Evolutionary conservation across 2,329 filamentous ascomycete genomes (phyloP).

Genomic region (Magnaporthales sp.): DNA sequence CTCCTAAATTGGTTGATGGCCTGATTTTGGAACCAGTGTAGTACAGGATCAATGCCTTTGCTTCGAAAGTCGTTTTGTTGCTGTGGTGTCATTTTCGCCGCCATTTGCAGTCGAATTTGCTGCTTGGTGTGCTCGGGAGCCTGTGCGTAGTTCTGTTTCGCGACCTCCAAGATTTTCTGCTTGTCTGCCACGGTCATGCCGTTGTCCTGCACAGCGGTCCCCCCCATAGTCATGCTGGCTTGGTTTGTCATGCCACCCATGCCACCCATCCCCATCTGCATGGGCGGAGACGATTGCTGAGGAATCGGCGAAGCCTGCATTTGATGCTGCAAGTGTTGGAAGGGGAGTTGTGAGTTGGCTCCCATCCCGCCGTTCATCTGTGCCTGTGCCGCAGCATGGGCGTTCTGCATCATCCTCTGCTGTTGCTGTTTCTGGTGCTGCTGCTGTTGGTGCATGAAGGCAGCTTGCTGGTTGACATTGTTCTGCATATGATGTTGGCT

Average conservation of each 20-base stretch:
- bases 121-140: conserved; percentile 37
- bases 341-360: conserved; percentile 41
- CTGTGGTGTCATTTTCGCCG: conserved; percentile 27
- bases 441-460: conserved; percentile 21
- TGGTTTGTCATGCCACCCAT: conserved; percentile 17
- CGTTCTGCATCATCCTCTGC: conserved; percentile 42
- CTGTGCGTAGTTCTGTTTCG: conserved; percentile 27
- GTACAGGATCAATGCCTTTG: conserved; percentile 38
- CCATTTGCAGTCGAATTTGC: conserved; percentile 29
- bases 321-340: conserved; percentile 49
- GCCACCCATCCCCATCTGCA: conserved; percentile 29
- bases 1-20: conserved; percentile 16
- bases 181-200: conserved; percentile 34
- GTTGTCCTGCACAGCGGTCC: conserved; percentile 17
- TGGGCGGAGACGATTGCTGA: conserved; percentile 27
- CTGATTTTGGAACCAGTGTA: conserved; percentile 40
- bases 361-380: conserved; percentile 41
- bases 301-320: conserved; percentile 47
- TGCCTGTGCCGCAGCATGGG: conserved; percentile 26
- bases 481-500: conserved; percentile 41
- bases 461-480: conserved; percentile 29
- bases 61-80: conserved; percentile 32
- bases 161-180: conserved; percentile 34
- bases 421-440: conserved; percentile 26
- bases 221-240: conserved; percentile 28